Evolutionary conservation across 257 asterid species (phyloP), one percentile per base, ranked within the genome.

Genomic region (Ilex aquifolium): DNA sequence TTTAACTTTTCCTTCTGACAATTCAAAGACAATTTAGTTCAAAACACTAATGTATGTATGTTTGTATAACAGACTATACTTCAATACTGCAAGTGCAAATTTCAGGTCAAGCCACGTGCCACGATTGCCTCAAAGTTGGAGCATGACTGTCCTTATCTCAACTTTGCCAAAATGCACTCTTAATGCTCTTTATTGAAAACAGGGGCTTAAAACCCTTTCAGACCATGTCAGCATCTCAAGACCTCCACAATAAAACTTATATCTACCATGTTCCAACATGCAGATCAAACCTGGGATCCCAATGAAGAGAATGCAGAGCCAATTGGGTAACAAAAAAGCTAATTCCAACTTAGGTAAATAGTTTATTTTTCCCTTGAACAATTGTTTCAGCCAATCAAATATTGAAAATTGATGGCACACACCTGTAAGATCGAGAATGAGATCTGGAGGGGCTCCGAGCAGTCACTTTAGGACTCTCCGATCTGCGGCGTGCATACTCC

Each of bases 371-470:
- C 1, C 27, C 27, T 21, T 21, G 27, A 21, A 21, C 27, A 21
- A 21, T 21, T 21, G 27, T 21, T 21, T 21, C 27, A 21, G 27
- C 27, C 27, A 21, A 21, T 21, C 27, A 50, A 50, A 10, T 2
- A 2, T 42, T 42, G 36, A 46, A 59, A 64, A 13, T 63, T 10
- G 44, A 31, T 27, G 32, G 52, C 31, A 65, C 65, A 27, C 40
- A 89, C 91, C 91, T 77, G 79, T 65, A 66, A 63, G 90, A 79
- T 69, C 74, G 64, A 44, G 91, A 83, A 55, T 65, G 78, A 64
- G 91, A 81, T 70, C 80, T 74, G 46, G 69, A 72, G 31, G 79
- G 85, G 54, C 84, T 76, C 65, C 16, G 71, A 59, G 75, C 70
- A 65, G 62, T 75, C 77, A 83, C 75, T 65, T 69, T 56, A 40